Conservation (phyloP, 2,329 filamentous ascomycete genomes). For the Fusarium sp. region DNA sequence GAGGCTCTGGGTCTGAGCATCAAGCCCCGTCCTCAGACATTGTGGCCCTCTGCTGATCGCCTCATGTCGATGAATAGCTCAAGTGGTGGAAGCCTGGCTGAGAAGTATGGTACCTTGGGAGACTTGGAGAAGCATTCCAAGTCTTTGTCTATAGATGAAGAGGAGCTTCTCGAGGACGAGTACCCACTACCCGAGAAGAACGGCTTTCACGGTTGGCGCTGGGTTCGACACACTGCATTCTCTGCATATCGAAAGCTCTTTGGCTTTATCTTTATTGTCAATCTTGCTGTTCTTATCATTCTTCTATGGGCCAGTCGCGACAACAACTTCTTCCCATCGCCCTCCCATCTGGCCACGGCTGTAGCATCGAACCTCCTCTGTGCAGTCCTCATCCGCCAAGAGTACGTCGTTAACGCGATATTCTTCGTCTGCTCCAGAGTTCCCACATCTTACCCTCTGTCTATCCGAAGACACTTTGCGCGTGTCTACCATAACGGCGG, state of each 20-base stretch:
- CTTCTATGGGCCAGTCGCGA: conserved; percentile 18
- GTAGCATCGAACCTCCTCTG: conserved; percentile 52
- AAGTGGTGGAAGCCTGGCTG: background rate
- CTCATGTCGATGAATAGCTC: conserved; percentile 15
- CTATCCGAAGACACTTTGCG: conserved; percentile 57
- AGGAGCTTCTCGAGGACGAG: conserved; percentile 17
- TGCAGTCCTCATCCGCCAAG: conserved; percentile 62
- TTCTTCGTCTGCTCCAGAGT: conserved; percentile 58
- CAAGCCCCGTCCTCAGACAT: conserved; percentile 4
- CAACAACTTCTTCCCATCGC: conserved; percentile 25
- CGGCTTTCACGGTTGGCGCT: conserved; percentile 37
- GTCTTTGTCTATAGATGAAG: background rate
- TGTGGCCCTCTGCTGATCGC: conserved; percentile 20
- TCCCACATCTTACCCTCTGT: conserved; percentile 57
- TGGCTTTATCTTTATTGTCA: conserved; percentile 30
- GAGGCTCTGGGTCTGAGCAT: background rate
- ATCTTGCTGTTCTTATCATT: conserved; percentile 25
- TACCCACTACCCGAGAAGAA: conserved; percentile 30
- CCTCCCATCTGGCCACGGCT: conserved; percentile 26
- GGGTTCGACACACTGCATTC: conserved; percentile 29
- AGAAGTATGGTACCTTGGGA: background rate
- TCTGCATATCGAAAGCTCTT: conserved; percentile 39
- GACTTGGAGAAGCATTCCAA: conserved; percentile 28
- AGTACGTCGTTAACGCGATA: conserved; percentile 62
- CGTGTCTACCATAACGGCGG: conserved; percentile 62